Evolutionary conservation across 1,284 basidiomycete genomes (phyloP).

Genomic region (Pseudozyma hubeiensis): DNA sequence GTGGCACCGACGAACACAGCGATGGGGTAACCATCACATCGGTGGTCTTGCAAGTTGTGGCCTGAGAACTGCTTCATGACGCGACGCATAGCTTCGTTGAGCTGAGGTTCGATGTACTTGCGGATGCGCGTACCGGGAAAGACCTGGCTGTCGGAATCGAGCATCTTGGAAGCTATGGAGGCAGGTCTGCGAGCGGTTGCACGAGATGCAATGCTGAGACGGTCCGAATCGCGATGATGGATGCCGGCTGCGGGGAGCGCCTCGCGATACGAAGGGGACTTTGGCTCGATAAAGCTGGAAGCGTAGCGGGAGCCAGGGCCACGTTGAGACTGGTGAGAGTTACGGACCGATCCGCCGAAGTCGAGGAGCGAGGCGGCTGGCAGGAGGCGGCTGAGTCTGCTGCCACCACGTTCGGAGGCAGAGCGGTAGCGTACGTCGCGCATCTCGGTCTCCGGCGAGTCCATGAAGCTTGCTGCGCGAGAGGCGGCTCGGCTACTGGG

Average conservation of each 20-base stretch:
- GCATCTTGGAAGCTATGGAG: slow-evolving; percentile 28
- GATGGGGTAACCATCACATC: slow-evolving; percentile 52
- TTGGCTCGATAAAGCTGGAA: slow-evolving; percentile 26
- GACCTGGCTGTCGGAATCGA: slow-evolving; percentile 45
- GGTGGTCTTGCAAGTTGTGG: slow-evolving; percentile 51
- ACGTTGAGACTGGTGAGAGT: slow-evolving; percentile 17
- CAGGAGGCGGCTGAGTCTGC: slow-evolving; percentile 27
- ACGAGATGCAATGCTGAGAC: slow-evolving; percentile 33
- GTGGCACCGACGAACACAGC: slow-evolving; percentile 57
- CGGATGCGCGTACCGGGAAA: slow-evolving; percentile 48
- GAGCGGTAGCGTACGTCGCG: slow-evolving; percentile 28
- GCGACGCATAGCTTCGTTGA: slow-evolving; percentile 48
- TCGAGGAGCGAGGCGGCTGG: slow-evolving; percentile 28
- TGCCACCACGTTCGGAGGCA: slow-evolving; percentile 25
- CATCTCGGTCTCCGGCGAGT: slow-evolving; percentile 26
- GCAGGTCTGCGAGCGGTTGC: slow-evolving; percentile 31
- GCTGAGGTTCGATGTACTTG: slow-evolving; percentile 49
- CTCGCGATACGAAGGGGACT: slow-evolving; percentile 23
- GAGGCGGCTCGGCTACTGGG: slow-evolving; percentile 22
- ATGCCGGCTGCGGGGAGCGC: slow-evolving; percentile 14
- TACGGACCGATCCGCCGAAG: slow-evolving; percentile 19
- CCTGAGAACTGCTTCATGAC: slow-evolving; percentile 55
- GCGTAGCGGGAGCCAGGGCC: slow-evolving; percentile 26
- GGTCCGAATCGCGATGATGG: slow-evolving; percentile 33
- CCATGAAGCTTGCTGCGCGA: slow-evolving; percentile 27